Percentiles rank a stretch among this genome's conserved stretches.
Conservation (phyloP, 2,329 filamentous ascomycete genomes). For the Lachnellula subtilissima region DNA sequence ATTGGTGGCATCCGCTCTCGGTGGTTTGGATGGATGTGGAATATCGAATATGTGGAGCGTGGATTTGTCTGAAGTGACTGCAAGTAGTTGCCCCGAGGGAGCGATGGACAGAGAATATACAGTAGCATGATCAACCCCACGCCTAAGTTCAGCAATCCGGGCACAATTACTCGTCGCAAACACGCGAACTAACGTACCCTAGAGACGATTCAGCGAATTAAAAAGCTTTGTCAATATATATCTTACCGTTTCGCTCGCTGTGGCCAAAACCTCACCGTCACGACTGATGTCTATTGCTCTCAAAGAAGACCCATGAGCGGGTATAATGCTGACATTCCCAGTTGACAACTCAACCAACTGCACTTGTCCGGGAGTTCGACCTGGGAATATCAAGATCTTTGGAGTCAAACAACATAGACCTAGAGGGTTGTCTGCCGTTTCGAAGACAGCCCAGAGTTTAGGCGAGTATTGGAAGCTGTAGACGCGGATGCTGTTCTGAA, state of each 20-base stretch:
- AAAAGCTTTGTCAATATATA: not conserved
- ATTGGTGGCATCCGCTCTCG: conserved; percentile 31
- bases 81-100: conserved; percentile 72
- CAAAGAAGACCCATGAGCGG: conserved; percentile 76
- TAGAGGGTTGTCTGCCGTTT: conserved; percentile 78
- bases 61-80: conserved; percentile 93
- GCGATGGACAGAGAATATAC: conserved; percentile 88
- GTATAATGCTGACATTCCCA: conserved; percentile 86
- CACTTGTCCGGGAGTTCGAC: conserved; percentile 81
- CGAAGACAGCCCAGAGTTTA: conserved; percentile 67
- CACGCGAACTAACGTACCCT: conserved; percentile 84
- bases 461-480: conserved; percentile 74
- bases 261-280: conserved; percentile 78
- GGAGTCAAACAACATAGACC: conserved; percentile 76
- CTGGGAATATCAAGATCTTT: conserved; percentile 75
- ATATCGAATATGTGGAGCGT: conserved; percentile 94
- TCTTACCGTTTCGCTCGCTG: conserved; percentile 73
- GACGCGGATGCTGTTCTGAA: conserved; percentile 76
- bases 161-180: conserved; percentile 78
- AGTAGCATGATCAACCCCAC: conserved; percentile 81
- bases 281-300: conserved; percentile 74
- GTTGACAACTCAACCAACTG: conserved; percentile 76
- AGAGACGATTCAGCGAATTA: conserved; percentile 1
- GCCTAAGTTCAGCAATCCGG: conserved; percentile 75
- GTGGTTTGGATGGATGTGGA: conserved; percentile 47